These are phyloP conservation scores for Phytopythium delawarense DNA, from an alignment of 352 stramenopile species.

Conservation along the genomic window DNA sequence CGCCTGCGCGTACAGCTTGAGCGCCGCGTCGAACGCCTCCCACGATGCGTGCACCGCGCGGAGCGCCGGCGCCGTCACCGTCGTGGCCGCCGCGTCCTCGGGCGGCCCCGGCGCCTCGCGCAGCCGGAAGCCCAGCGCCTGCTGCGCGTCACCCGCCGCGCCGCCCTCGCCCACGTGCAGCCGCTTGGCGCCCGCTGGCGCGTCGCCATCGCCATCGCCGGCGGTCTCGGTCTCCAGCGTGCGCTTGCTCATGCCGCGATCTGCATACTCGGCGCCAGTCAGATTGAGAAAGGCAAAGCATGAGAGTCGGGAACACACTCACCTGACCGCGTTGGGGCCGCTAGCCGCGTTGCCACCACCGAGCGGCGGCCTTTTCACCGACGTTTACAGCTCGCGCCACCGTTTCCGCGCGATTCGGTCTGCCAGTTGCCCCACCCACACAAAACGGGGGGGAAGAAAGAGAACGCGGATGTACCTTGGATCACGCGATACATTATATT, in stretches of 20 bases:
- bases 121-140: not conserved
- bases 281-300: not conserved
- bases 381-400: slow-evolving; percentile 10
- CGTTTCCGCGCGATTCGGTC: not conserved
- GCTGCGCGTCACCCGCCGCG: not conserved
- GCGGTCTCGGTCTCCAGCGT: not conserved
- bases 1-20: slow-evolving; percentile 52
- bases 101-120: not conserved
- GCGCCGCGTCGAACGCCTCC: slow-evolving; percentile 53
- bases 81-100: not conserved
- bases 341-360: not conserved
- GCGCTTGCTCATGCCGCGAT: slow-evolving; percentile 2
- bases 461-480: not conserved
- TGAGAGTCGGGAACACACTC: too few relatives aligned
- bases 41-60: slow-evolving; percentile 50
- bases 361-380: not conserved
- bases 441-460: not conserved
- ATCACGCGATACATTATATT: not conserved
- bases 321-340: not conserved
- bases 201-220: not conserved
- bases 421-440: not conserved
- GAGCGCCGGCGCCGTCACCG: slow-evolving; percentile 43
- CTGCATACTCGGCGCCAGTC: not conserved
- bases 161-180: not conserved
- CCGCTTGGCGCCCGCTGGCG: not conserved